These are phyloP conservation scores for Colletotrichum sp. DNA, from an alignment of 2,329 filamentous ascomycete genomes.

Conservation along the genomic window DNA sequence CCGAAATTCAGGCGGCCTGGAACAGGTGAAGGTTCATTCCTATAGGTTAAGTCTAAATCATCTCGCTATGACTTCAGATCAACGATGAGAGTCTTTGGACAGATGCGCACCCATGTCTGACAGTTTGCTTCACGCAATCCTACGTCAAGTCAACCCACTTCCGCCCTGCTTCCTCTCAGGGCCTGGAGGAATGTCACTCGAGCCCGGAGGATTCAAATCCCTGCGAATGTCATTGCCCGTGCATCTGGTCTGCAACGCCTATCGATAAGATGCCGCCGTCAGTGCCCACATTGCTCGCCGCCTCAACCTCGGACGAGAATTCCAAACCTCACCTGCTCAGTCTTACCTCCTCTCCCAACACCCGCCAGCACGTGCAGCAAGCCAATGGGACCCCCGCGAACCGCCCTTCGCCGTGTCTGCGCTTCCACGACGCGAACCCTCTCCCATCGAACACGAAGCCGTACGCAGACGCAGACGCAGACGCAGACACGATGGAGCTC, in stretches of 20 bases:
- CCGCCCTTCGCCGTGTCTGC: not conserved
- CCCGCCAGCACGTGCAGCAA: not conserved
- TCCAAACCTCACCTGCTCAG: not conserved
- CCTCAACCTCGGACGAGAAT: not conserved
- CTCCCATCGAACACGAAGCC: not conserved
- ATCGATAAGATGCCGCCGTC: slow-evolving; percentile 13
- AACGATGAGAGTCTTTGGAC: not conserved
- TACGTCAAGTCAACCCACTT: not conserved
- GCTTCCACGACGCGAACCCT: not conserved
- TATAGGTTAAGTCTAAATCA: not conserved
- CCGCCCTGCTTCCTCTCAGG: not conserved
- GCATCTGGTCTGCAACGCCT: not conserved
- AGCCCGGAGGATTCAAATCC: not conserved
- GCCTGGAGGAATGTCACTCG: not conserved
- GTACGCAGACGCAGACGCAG: not conserved
- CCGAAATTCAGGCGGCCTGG: not conserved
- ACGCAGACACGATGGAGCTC: slow-evolving; percentile 7
- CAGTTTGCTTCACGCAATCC: not conserved
- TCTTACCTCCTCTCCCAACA: not conserved
- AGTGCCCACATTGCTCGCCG: not conserved
- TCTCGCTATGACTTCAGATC: not conserved
- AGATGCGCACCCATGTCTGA: not conserved
- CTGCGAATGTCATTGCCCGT: not conserved
- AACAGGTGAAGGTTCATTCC: not conserved
- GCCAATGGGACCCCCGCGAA: not conserved